Conservation (phyloP, 148 eudicot species). For the Chenopodium berlandieri region DNA sequence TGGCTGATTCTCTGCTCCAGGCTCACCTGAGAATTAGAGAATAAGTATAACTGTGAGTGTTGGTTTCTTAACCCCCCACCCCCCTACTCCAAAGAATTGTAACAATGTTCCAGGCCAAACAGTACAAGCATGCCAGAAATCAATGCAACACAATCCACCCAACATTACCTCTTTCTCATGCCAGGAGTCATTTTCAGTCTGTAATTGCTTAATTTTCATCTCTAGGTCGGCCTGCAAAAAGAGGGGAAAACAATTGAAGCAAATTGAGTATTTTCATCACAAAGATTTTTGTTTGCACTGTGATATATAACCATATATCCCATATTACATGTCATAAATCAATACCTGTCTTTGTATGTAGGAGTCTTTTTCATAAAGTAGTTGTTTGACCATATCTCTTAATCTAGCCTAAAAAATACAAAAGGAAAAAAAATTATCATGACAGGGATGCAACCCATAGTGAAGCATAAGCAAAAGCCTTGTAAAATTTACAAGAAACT, state of each 20-base stretch:
- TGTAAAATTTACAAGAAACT: neutral
- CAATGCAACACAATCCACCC: neutral
- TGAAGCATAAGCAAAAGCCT: slow-evolving; percentile 1
- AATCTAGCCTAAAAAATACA: slow-evolving; percentile 40
- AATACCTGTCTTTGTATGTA: slow-evolving; percentile 50
- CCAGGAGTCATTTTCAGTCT: slow-evolving; percentile 57
- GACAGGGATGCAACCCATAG: slow-evolving; percentile 1
- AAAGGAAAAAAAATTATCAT: neutral
- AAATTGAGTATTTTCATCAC: neutral
- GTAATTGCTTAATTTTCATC: slow-evolving; percentile 39
- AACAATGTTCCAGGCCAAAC: neutral
- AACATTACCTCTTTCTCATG: slow-evolving; percentile 64
- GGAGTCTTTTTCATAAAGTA: slow-evolving; percentile 45
- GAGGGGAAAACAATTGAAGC: neutral
- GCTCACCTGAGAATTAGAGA: slow-evolving; percentile 44
- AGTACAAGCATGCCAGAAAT: neutral
- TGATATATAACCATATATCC: neutral
- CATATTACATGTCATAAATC: neutral
- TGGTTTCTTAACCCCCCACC: neutral
- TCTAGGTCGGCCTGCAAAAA: slow-evolving; percentile 50
- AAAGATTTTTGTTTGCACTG: neutral
- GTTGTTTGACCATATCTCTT: slow-evolving; percentile 42
- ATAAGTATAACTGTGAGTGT: slow-evolving; percentile 13
- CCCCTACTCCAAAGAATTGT: neutral
- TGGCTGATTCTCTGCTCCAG: slow-evolving; percentile 48